These are phyloP conservation scores for Dothideomycetes sp. DNA, from an alignment of 2,329 filamentous ascomycete genomes.

Conservation along the genomic window DNA sequence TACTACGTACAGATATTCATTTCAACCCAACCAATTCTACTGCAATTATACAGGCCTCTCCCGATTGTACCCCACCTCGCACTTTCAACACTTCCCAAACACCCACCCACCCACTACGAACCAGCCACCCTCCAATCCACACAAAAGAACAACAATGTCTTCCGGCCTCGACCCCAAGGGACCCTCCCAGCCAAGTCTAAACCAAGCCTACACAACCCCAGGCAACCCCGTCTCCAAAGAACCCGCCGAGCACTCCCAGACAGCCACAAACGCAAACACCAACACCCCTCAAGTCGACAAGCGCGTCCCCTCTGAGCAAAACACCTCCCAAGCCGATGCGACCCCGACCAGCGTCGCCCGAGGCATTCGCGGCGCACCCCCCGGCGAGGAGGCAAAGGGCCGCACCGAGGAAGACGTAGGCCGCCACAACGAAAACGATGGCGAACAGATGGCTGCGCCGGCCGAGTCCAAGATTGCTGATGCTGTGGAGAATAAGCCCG, in stretches of 20 bases:
- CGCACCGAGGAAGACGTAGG: slow-evolving; percentile 29
- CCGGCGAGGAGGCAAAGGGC: slow-evolving; percentile 33
- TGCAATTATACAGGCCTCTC: no score
- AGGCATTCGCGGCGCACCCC: slow-evolving; percentile 31
- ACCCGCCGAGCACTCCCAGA: slow-evolving; percentile 25
- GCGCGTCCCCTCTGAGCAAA: slow-evolving; percentile 27
- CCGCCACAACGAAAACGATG: slow-evolving; percentile 35
- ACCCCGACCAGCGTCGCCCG: slow-evolving; percentile 26
- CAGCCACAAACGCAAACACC: slow-evolving; percentile 23
- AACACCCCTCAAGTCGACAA: slow-evolving; percentile 19
- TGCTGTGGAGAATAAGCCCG: slow-evolving; percentile 28
- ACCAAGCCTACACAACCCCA: slow-evolving; percentile 34
- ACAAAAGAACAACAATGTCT: neutral
- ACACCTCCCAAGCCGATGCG: slow-evolving; percentile 23
- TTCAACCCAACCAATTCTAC: no score
- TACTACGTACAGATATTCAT: no score
- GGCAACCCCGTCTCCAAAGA: slow-evolving; percentile 34
- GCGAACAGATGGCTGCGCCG: slow-evolving; percentile 35
- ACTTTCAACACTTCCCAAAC: no score
- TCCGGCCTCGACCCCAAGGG: slow-evolving; percentile 28
- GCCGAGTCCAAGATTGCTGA: slow-evolving; percentile 34
- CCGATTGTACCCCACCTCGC: no score
- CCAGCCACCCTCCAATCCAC: no score
- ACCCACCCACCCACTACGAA: no score
- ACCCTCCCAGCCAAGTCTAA: slow-evolving; percentile 31